Evolutionary conservation across 257 asterid species (phyloP).

Genomic region (Echium plantagineum): DNA sequence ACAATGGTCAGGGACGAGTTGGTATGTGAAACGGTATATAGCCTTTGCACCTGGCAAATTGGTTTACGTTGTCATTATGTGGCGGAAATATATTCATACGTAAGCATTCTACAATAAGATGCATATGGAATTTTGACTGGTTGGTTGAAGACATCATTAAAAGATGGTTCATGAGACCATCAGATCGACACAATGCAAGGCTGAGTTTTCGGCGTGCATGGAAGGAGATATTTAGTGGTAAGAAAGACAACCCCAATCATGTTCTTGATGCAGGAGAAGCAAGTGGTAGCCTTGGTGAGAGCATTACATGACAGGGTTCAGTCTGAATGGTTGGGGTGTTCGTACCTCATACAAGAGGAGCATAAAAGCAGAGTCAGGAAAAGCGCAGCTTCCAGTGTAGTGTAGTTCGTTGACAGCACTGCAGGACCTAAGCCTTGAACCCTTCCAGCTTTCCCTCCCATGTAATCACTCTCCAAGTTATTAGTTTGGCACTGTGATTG

Average conservation of each 20-base stretch:
- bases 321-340: conserved; percentile 14
- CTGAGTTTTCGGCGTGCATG: conserved; percentile 22
- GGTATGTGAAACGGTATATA: conserved; percentile 19
- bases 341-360: not conserved
- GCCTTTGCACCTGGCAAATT: conserved; percentile 43
- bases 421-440: conserved; percentile 17
- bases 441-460: conserved; percentile 28
- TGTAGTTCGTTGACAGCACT: conserved; percentile 19
- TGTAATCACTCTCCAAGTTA: conserved; percentile 28
- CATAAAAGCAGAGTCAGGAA: conserved; percentile 3
- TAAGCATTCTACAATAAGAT: conserved; percentile 19
- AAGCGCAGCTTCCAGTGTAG: conserved; percentile 19
- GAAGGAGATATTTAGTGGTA: conserved; percentile 28
- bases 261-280: conserved; percentile 9
- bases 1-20: conserved; percentile 40
- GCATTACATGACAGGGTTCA: conserved; percentile 26
- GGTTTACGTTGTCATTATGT: conserved; percentile 43
- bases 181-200: conserved; percentile 14
- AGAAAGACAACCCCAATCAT: conserved; percentile 26
- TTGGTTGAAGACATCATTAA: conserved; percentile 12
- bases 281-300: conserved; percentile 14
- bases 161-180: conserved; percentile 24
- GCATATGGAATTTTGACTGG: conserved; percentile 26
- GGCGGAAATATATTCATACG: conserved; percentile 12
- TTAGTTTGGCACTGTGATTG: not conserved